phyloP scores from a whole-genome alignment of 2,329 filamentous ascomycete genomes.

The Fusarium luffae region DNA sequence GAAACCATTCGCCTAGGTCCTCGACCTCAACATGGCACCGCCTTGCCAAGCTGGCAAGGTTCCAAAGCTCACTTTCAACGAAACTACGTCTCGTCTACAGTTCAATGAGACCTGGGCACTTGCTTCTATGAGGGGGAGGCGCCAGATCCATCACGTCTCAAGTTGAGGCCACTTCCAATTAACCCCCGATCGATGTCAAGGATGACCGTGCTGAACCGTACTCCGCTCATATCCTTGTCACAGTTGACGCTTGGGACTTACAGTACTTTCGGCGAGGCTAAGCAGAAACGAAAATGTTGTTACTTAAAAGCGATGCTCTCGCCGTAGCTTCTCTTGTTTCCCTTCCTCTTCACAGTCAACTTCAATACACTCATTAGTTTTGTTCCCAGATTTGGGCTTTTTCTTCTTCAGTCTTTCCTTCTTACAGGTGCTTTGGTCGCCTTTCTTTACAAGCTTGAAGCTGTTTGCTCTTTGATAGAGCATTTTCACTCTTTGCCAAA shows the following conservation, averaged over 20 bases:
- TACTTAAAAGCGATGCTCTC: slow-evolving; percentile 36
- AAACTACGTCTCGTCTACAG: slow-evolving; percentile 36
- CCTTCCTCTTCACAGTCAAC: slow-evolving; percentile 30
- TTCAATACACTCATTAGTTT: slow-evolving; percentile 40
- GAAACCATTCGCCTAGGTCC: slow-evolving; percentile 6
- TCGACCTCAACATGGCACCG: slow-evolving; percentile 33
- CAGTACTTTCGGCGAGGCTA: slow-evolving; percentile 12
- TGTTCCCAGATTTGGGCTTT: slow-evolving; percentile 40
- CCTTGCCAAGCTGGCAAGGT: slow-evolving; percentile 8
- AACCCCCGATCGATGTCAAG: slow-evolving; percentile 42
- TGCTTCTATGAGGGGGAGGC: slow-evolving; percentile 26
- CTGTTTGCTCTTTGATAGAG: slow-evolving; percentile 46
- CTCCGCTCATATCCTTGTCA: slow-evolving; percentile 20
- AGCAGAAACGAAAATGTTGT: background rate
- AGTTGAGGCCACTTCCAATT: slow-evolving; percentile 43
- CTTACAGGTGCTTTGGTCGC: slow-evolving; percentile 43
- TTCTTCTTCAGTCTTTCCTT: slow-evolving; percentile 44
- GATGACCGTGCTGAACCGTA: slow-evolving; percentile 23
- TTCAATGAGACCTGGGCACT: slow-evolving; percentile 18
- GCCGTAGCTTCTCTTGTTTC: slow-evolving; percentile 18
- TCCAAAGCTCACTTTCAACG: slow-evolving; percentile 22
- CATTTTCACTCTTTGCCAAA: slow-evolving; percentile 39
- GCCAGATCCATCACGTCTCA: slow-evolving; percentile 44
- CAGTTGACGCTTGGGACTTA: slow-evolving; percentile 25
- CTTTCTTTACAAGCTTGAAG: slow-evolving; percentile 37